Evolutionary conservation across 805 yeast genomes (phyloP), one percentile per base, ranked within the genome.

Genomic region (Saccharomycopsis javanensis): DNA sequence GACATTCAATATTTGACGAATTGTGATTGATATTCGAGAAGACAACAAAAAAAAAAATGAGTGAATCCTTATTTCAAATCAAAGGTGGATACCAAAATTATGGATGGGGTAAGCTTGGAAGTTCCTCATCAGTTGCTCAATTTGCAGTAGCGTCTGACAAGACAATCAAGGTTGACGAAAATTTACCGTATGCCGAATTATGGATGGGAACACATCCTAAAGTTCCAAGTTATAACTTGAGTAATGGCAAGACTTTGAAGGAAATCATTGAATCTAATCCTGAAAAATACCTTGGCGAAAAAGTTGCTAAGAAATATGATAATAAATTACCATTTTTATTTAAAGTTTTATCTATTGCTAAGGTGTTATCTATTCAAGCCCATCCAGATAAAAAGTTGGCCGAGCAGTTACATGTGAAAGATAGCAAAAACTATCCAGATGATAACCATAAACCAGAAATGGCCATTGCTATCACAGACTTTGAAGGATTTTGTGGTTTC

Each of bases 131-230:
- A 6, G 99, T 91, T 54, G 99, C 99, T 4, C 84, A 79, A 68
- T 92, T 82, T 68, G 95, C 96, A 50, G 76, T 83, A 38, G 75
- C 76, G 54, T 82, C 95, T 50, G 83, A 86, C 70, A 79, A 88
- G 2, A 50, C 64, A 11, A 75, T 88, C 55, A 67, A 66, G 18
- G 79, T 90, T 56, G 88, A 86, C 63, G 91, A 85, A 65, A 55
- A 76, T 38, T 81, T 83, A 67, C 98, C 99, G 10, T 94, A 94
- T 68, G 99, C 99, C 16, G 99, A 94, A 71, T 76, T 94, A 64
- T 94, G 99, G 99, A 94, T 94, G 99, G 99, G 99, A 42, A 90
- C 98, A 27, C 99, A 94, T 69, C 92, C 96, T 55, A 86, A 86
- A 51, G 90, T 86, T 11, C 97, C 98, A 30, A 85, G 96, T 18